phyloP scores from a whole-genome alignment of 192 early-diverging fungal species.

The Coemansia reversa region DNA sequence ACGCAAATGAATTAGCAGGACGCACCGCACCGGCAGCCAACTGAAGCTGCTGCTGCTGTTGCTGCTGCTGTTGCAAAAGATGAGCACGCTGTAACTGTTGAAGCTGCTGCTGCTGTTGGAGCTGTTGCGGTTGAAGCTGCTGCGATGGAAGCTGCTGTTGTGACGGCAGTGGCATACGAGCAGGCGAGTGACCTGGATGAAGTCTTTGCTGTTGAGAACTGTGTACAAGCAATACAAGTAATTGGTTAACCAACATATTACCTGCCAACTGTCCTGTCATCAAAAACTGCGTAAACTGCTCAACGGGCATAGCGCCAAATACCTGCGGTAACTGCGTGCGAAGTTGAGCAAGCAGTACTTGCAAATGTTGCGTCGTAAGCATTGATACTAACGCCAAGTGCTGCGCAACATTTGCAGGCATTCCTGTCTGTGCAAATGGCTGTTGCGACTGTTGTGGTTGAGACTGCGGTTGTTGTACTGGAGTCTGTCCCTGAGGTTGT shows the following conservation, averaged over 20 bases:
- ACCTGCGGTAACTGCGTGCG: slow-evolving; percentile 21
- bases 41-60: slow-evolving; percentile 10
- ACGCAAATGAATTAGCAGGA: slow-evolving; percentile 24
- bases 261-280: slow-evolving; percentile 17
- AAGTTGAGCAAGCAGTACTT: slow-evolving; percentile 24
- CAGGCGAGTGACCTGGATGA: not conserved
- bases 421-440: not conserved
- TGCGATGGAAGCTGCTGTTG: slow-evolving; percentile 8
- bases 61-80: slow-evolving; percentile 11
- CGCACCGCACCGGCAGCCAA: slow-evolving; percentile 4
- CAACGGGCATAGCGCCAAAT: slow-evolving; percentile 25
- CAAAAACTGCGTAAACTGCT: slow-evolving; percentile 31
- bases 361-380: slow-evolving; percentile 17
- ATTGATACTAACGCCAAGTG: slow-evolving; percentile 31
- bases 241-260: slow-evolving; percentile 23
- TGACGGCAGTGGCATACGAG: not conserved
- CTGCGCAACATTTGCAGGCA: slow-evolving; percentile 13
- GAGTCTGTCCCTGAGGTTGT: not conserved
- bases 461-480: slow-evolving; percentile 2
- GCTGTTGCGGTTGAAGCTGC: slow-evolving; percentile 17
- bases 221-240: slow-evolving; percentile 12
- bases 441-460: slow-evolving; percentile 12
- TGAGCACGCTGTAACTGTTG: slow-evolving; percentile 18
- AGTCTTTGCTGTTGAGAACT: slow-evolving; percentile 13
- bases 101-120: slow-evolving; percentile 3